Evolutionary conservation across 352 stramenopile genomes (phyloP), one percentile per base, ranked within the genome.

Genomic region (Globisporangium sylvaticum): DNA sequence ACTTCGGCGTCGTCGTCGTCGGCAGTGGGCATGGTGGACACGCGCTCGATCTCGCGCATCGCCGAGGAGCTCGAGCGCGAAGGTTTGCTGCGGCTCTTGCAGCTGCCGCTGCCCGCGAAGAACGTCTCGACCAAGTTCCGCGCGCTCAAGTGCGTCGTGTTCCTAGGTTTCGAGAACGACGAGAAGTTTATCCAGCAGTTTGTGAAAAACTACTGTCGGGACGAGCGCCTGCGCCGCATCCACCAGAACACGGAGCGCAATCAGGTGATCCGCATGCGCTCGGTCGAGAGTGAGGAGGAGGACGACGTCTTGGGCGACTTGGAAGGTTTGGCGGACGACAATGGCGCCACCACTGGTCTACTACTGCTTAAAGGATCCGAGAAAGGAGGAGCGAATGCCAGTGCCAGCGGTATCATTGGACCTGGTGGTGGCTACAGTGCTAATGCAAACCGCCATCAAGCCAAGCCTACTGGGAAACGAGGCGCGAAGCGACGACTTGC

Each of bases 111-210:
- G 12, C 86, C 82, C 7, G 82, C 80, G 24, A 78, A 80, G 22
- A 94, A 92, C 71, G 86, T 94, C 37, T 92, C 86, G 34, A 92
- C 83, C 15, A 92, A 92, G 62, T 90, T 92, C 34, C 80, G 84
- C 37, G 81, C 82, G 1, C 66, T 94, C 20, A 83, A 84, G 31
- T 94, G 83, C 67, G 80, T 94, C 3, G 76, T 92, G 9, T 68
- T 79, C 1, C 76, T 80, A 3, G 83, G 83, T 1, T 91, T 85
- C 63, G 83, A 92, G 57, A 59, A 90, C 24, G 79, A 94, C 37
- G 81, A 94, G 27, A 24, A 65, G 24, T 90, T 90, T 29, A 83
- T 94, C 32, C 82, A 94, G 66, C 65, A 71, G 0, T 94, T 78
- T 70, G 81, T 92, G 18, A 83, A 90, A 32, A 89, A 91, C 54